Conservation (phyloP, 495 filamentous ascomycete species). For the Acidomyces sp. region DNA sequence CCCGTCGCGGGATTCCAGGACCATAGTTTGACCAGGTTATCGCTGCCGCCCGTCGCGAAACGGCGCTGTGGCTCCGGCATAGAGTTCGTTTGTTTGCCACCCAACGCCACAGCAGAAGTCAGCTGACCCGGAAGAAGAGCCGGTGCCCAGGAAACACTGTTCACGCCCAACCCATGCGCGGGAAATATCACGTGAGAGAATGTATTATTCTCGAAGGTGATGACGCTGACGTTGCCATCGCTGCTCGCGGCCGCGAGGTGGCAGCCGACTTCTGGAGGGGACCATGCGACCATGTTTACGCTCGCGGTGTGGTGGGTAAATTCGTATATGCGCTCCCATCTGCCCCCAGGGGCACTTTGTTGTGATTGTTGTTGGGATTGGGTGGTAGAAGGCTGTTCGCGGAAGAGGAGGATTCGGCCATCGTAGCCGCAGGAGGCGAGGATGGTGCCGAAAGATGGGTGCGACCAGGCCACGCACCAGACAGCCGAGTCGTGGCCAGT, state of each 20-base stretch:
- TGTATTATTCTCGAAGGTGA: constrained; percentile 89
- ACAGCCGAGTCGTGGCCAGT: constrained; percentile 21
- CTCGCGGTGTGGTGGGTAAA: constrained; percentile 83
- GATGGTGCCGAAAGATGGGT: constrained; percentile 97
- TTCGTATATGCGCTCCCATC: constrained; percentile 65
- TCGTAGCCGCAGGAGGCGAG: constrained; percentile 89
- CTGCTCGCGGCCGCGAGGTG: constrained; percentile 86
- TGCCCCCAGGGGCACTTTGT: constrained; percentile 28
- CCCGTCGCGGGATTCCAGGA: constrained; percentile 41
- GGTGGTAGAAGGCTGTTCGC: too few relatives aligned
- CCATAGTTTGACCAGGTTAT: constrained; percentile 91
- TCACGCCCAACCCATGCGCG: constrained; percentile 85
- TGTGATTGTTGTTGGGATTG: too few relatives aligned
- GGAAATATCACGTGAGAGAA: constrained; percentile 77
- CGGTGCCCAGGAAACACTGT: constrained; percentile 81
- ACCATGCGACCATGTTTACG: constrained; percentile 92
- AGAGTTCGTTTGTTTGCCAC: constrained; percentile 42
- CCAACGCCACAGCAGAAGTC: constrained; percentile 55
- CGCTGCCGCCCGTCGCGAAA: constrained; percentile 88
- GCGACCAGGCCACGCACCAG: constrained; percentile 44
- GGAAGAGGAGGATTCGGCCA: constrained; percentile 97
- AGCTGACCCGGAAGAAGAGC: constrained; percentile 65
- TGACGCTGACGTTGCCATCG: constrained; percentile 81
- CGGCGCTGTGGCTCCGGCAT: constrained; percentile 47
- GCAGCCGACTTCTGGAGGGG: constrained; percentile 91